Conservation (phyloP, 495 filamentous ascomycete genomes). For the Oleoguttula mirabilis region DNA sequence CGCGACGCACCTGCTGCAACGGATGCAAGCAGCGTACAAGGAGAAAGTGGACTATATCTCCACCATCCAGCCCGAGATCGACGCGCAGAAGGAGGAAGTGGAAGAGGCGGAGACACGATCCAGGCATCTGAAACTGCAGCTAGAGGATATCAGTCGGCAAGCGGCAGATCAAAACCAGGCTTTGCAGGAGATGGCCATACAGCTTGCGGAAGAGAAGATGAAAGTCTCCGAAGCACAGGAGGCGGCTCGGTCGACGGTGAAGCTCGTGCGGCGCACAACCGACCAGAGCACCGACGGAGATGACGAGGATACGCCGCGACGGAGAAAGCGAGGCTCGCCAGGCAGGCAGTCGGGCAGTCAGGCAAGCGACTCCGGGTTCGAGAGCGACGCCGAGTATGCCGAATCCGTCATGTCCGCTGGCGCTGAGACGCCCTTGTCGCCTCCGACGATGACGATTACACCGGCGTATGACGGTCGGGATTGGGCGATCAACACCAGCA, state of each 20-base stretch:
- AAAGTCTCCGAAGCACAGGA: conserved; percentile 43
- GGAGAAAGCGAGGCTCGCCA: conserved; percentile 16
- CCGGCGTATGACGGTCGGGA: conserved; percentile 6
- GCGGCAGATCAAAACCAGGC: conserved; percentile 51
- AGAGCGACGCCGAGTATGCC: conserved; percentile 24
- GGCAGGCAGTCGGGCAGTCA: conserved; percentile 14
- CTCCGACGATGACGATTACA: conserved; percentile 6
- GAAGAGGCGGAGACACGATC: conserved; percentile 61
- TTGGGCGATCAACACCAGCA: neutral
- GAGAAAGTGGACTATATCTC: conserved; percentile 46
- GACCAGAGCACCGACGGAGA: neutral
- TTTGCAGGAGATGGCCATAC: conserved; percentile 51
- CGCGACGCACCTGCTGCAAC: conserved; percentile 50
- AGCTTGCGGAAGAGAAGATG: conserved; percentile 49
- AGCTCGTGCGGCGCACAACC: conserved; percentile 13
- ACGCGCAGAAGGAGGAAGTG: conserved; percentile 55
- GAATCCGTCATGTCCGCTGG: conserved; percentile 21
- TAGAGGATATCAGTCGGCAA: conserved; percentile 64
- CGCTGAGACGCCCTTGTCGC: conserved; percentile 2
- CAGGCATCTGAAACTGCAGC: conserved; percentile 55
- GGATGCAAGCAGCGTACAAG: conserved; percentile 61
- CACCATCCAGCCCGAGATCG: conserved; percentile 49
- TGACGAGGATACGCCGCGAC: conserved; percentile 10
- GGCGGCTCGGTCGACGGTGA: conserved; percentile 20
- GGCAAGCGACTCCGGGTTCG: conserved; percentile 27